Evolutionary conservation across 164 flowering plant genomes (phyloP), one percentile per base, ranked within the genome.

Genomic region (Tinospora cordifolia): DNA sequence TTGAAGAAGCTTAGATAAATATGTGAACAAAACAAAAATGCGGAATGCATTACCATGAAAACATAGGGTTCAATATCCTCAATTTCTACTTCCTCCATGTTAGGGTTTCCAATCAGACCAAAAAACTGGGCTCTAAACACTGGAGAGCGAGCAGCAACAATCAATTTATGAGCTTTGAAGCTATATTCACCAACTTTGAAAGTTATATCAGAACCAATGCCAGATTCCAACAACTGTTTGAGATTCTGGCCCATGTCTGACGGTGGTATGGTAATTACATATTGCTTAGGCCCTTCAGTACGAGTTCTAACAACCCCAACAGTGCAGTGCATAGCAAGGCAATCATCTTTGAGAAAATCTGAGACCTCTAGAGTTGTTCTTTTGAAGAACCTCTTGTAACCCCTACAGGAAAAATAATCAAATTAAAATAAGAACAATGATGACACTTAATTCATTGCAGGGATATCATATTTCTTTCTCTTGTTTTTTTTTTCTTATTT

Each of bases 131-230:
- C 97, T 82, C 84, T 84, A 65, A 91, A 93, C 26, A 93, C 98
- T 69, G 97, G 97, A 63, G 97, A 93, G 62, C 98, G 92, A 71
- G 96, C 93, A 67, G 98, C 98, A 63, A 93, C 88, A 54, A 93
- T 79, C 86, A 91, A 76, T 72, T 93, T 93, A 75, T 93, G 98
- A 66, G 97, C 97, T 77, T 81, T 87, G 70, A 86, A 89, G 15
- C 75, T 79, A 76, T 93, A 92, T 44, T 81, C 90, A 0, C 88
- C 90, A 78, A 93, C 93, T 74, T 82, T 82, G 59, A 93, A 89
- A 60, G 60, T 74, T 71, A 93, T 75, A 75, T 93, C 98, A 71
- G 86, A 80, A 64, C 87, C 93, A 74, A 80, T 72, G 80, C 87
- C 89, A 70, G 87, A 74, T 27, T 88, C 96, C 63, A 91, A 74